These are phyloP conservation scores for Discostella stelligeroides DNA, from an alignment of 108 stramenopile species.

Conservation along the genomic window DNA sequence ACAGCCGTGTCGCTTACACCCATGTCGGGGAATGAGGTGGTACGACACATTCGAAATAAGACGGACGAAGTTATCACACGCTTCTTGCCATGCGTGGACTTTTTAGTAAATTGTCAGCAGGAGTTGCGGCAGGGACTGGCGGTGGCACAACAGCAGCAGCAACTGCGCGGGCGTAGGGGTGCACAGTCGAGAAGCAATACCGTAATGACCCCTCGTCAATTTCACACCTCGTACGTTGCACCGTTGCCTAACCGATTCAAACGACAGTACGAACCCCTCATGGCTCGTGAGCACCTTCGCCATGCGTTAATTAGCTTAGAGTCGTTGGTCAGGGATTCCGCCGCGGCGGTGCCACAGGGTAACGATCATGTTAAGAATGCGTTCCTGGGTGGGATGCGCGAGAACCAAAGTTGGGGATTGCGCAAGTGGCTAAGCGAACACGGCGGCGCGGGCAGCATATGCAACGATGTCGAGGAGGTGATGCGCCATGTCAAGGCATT, in stretches of 20 bases:
- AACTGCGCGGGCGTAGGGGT: slow-evolving; percentile 2
- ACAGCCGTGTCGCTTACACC: slow-evolving; percentile 69
- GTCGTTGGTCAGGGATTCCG: slow-evolving; percentile 58
- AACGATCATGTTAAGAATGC: slow-evolving; percentile 84
- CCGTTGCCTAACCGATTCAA: slow-evolving; percentile 69
- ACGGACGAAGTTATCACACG: slow-evolving; percentile 72
- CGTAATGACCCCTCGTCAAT: slow-evolving; percentile 70
- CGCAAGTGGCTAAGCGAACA: slow-evolving; percentile 85
- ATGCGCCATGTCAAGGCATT: slow-evolving; percentile 61
- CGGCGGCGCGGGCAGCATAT: slow-evolving; percentile 79
- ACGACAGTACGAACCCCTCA: slow-evolving; percentile 57
- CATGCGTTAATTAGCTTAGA: slow-evolving; percentile 60
- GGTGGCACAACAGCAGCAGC: slow-evolving; percentile 45
- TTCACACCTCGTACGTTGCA: slow-evolving; percentile 62
- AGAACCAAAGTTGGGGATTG: slow-evolving; percentile 89
- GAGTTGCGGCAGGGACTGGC: slow-evolving; percentile 78
- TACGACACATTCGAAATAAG: slow-evolving; percentile 52
- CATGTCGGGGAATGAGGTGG: slow-evolving; percentile 62
- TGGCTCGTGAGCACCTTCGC: slow-evolving; percentile 53
- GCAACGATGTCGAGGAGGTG: slow-evolving; percentile 83
- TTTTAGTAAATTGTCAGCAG: slow-evolving; percentile 87
- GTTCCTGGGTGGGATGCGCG: slow-evolving; percentile 89
- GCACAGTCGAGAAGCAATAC: slow-evolving; percentile 11
- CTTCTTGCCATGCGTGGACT: slow-evolving; percentile 85
- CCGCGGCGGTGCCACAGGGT: slow-evolving; percentile 51